These are phyloP conservation scores for Verticillium klebahnii DNA, from an alignment of 2,329 filamentous ascomycete species.

Conservation along the genomic window DNA sequence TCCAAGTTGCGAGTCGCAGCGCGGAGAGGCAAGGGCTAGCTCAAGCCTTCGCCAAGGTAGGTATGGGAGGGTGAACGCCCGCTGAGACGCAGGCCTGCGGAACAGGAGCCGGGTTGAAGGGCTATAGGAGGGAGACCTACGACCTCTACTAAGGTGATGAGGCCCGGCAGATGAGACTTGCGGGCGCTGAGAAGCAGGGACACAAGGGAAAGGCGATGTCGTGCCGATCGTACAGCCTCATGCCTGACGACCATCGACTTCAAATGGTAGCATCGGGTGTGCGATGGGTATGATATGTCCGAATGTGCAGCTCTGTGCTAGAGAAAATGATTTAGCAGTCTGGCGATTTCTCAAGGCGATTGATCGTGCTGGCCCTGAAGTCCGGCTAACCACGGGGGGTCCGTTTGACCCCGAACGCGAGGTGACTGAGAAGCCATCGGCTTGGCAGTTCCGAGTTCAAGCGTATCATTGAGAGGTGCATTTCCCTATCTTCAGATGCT, in stretches of 20 bases:
- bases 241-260: neutral
- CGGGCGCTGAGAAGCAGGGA: constrained; percentile 5
- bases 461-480: neutral
- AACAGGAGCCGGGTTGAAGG: constrained; percentile 4
- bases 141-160: constrained; percentile 1
- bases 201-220: neutral
- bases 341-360: neutral
- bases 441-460: neutral
- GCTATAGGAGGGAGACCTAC: neutral
- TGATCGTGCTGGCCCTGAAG: neutral
- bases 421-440: neutral
- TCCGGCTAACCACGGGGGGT: neutral
- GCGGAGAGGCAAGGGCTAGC: neutral
- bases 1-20: neutral
- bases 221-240: neutral
- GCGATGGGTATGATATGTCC: neutral
- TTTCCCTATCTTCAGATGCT: neutral
- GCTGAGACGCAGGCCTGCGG: constrained; percentile 10
- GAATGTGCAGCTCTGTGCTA: neutral
- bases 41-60: constrained; percentile 2
- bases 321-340: neutral
- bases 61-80: constrained; percentile 7
- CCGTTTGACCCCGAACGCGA: neutral
- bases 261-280: neutral
- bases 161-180: neutral